Base-by-base conservation (phyloP, 1,284 basidiomycete genomes). In the Malassezia sp. region DNA sequence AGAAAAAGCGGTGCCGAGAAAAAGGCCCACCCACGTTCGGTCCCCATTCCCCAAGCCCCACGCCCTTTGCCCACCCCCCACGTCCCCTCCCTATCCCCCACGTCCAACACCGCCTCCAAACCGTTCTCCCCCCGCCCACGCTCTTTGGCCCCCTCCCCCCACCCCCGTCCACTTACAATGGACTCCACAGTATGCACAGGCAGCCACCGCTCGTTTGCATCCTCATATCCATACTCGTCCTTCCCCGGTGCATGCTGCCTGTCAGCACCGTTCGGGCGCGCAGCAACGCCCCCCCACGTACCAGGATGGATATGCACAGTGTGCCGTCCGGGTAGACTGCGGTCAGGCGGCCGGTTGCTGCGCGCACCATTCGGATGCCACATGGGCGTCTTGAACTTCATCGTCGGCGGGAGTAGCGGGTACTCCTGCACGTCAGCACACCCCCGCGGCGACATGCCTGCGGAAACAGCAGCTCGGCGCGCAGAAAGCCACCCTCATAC, bases 221-320 rank as follows among this genome's bases (percentile, higher is more conserved):
- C 86, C 71, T 99, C 93, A 65, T 90, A 96, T 7, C 93, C 93
- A 70, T 86, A 97, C 72, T 96, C 85, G 73, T 99, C 93, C 50
- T 91, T 85, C 38, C 89, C 91, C 2, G 93, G 93, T 28, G 86
- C 81, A 67, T 99, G 91, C 85, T 88, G 57, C 34, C 12, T 10
- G 27, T 38, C 29, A 29, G 29, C 14, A 32, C 3, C 6, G n/a
- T 22, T 2, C 15, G 2, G n/a, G n/a, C n/a, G n/a, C n/a, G n/a
- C n/a, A n/a, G n/a, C n/a, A n/a, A n/a, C n/a, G n/a, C n/a, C n/a
- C n/a, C n/a, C n/a, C n/a, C n/a, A 45, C 56, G 40, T 45, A 88
- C 87, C 60, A 97, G 75, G 65, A 97, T 96, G 30, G 91, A 96
- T 52, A 97, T 86, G 74, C 91, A 97, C 43, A 96, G 85, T 33